A percentile compares a stretch with the other conserved stretches of the same genome.
Conservation (phyloP, 164 flowering plant species). For the Santalum album region DNA sequence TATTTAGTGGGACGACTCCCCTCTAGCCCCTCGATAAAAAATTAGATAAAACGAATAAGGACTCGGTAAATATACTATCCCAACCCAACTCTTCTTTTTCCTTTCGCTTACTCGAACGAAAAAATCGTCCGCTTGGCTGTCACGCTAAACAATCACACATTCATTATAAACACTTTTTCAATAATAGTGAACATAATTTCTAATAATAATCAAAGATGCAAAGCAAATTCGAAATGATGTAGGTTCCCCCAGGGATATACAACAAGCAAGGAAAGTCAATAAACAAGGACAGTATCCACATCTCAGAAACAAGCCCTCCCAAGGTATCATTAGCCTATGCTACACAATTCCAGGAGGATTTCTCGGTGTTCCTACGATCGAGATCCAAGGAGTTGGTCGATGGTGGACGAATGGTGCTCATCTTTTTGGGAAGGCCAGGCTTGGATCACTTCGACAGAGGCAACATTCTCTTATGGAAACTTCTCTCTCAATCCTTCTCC, state of each 20-base stretch:
- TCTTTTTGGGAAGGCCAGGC: conserved; percentile 48
- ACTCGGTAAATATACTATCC: no score
- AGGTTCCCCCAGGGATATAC: conserved; percentile 64
- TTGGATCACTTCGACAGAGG: conserved; percentile 47
- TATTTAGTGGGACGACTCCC: no score
- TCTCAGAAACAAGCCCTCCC: conserved; percentile 49
- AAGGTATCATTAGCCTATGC: conserved; percentile 42
- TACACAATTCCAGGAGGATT: conserved; percentile 56
- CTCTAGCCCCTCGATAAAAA: no score
- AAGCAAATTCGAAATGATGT: background rate
- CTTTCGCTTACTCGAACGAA: no score
- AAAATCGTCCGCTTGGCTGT: no score
- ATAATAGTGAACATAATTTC: no score
- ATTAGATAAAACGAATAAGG: no score
- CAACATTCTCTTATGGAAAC: conserved; percentile 57
- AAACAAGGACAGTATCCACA: conserved; percentile 63
- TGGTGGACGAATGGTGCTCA: conserved; percentile 67
- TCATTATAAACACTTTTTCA: no score
- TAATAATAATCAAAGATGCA: no score
- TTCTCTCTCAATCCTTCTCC: conserved; percentile 45
- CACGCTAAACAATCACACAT: no score
- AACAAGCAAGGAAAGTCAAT: conserved; percentile 41
- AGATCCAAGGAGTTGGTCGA: conserved; percentile 53
- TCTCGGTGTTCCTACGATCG: conserved; percentile 42
- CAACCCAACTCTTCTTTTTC: no score